phyloP scores from a whole-genome alignment of 148 eudicot species.

The Persicaria tinctoria region DNA sequence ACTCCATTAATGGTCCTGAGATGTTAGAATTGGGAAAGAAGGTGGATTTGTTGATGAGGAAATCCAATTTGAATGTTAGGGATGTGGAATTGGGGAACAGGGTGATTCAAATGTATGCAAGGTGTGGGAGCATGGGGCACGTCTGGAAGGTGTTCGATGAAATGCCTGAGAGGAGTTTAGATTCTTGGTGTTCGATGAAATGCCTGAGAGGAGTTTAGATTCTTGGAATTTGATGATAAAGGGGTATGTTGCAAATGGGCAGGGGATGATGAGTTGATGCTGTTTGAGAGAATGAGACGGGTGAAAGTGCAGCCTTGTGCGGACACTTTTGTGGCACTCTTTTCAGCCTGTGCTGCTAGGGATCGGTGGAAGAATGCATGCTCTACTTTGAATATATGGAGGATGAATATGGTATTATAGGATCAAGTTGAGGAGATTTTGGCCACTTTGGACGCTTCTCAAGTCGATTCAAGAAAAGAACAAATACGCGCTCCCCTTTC shows the following conservation, averaged over 20 bases:
- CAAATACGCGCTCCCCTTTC: slow-evolving; percentile 12
- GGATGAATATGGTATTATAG: slow-evolving; percentile 25
- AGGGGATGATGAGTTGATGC: slow-evolving; percentile 27
- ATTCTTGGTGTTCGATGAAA: slow-evolving; percentile 33
- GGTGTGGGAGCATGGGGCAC: slow-evolving; percentile 25
- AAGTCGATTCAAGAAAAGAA: slow-evolving; percentile 8
- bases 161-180: slow-evolving; percentile 26
- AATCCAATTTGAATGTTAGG: slow-evolving; percentile 16
- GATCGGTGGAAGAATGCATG: slow-evolving; percentile 26
- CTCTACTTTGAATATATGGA: slow-evolving; percentile 28
- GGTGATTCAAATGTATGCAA: slow-evolving; percentile 26
- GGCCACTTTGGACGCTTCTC: slow-evolving; percentile 19
- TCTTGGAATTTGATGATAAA: slow-evolving; percentile 37
- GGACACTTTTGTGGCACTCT: slow-evolving; percentile 27
- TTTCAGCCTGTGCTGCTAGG: slow-evolving; percentile 34
- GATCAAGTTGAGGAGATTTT: slow-evolving; percentile 28
- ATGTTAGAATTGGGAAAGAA: slow-evolving; percentile 25
- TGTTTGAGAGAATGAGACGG: slow-evolving; percentile 35
- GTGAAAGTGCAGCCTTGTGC: slow-evolving; percentile 27
- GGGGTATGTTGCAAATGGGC: slow-evolving; percentile 28
- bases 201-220: slow-evolving; percentile 25
- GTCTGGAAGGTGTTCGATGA: slow-evolving; percentile 38
- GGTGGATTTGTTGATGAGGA: slow-evolving; percentile 23
- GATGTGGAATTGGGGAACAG: slow-evolving; percentile 25
- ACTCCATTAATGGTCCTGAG: slow-evolving; percentile 17